Conservation (phyloP, 2,329 filamentous ascomycete genomes). For the Cercospora sesami region DNA sequence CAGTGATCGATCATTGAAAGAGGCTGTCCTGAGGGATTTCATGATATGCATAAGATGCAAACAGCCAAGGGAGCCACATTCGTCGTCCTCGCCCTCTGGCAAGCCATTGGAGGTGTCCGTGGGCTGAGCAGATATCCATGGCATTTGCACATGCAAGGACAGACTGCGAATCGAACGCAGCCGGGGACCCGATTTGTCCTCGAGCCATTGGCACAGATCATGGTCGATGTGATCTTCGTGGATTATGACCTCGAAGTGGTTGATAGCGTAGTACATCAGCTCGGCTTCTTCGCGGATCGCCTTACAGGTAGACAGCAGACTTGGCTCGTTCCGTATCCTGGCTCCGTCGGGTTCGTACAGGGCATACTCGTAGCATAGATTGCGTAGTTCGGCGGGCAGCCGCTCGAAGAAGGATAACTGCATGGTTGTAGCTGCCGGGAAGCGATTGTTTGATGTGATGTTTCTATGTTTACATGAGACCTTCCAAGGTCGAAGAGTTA, state of each 20-base stretch:
- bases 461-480: background rate
- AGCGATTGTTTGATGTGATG: background rate
- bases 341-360: slow-evolving; percentile 16
- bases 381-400: slow-evolving; percentile 22
- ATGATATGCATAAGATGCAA: slow-evolving; percentile 20
- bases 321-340: slow-evolving; percentile 20
- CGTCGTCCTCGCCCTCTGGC: slow-evolving; percentile 5
- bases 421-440: slow-evolving; percentile 1
- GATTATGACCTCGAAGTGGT: slow-evolving; percentile 22
- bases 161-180: slow-evolving; percentile 20
- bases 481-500: background rate
- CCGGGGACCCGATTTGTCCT: slow-evolving; percentile 13
- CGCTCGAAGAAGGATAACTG: slow-evolving; percentile 15
- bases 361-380: slow-evolving; percentile 22
- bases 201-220: slow-evolving; percentile 21
- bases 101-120: background rate
- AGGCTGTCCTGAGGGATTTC: slow-evolving; percentile 10
- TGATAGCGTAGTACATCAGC: slow-evolving; percentile 29
- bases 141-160: slow-evolving; percentile 22
- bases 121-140: slow-evolving; percentile 6
- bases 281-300: slow-evolving; percentile 28
- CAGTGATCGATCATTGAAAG: slow-evolving; percentile 3
- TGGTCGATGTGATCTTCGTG: slow-evolving; percentile 20
- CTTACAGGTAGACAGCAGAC: slow-evolving; percentile 23
- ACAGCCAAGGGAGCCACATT: slow-evolving; percentile 8